A percentile compares a stretch with the other conserved stretches of the same genome.
Conservation (phyloP, 176 grass and related monocot genomes). For the Tillandsia leiboldiana region DNA sequence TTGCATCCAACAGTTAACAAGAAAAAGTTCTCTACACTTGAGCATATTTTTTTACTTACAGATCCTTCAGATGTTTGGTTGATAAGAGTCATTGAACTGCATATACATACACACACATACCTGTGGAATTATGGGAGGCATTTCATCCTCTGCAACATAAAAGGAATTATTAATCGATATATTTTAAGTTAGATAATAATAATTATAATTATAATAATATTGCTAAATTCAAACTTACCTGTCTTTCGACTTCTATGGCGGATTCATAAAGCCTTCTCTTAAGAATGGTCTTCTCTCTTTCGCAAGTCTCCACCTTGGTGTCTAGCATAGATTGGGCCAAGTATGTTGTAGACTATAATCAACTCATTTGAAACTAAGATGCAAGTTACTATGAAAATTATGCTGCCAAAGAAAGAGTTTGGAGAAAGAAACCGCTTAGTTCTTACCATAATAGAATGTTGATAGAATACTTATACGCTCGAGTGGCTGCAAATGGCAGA, state of each 20-base stretch:
- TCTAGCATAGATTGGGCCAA: conserved; percentile 32
- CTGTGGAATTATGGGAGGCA: conserved; percentile 52
- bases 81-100: conserved; percentile 15
- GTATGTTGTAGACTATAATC: not conserved
- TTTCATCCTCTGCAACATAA: conserved; percentile 64
- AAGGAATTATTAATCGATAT: not conserved
- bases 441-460: conserved; percentile 84
- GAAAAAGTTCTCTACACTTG: conserved; percentile 1
- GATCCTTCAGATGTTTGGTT: not conserved
- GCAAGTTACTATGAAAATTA: not conserved
- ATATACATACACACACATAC: conserved; percentile 19
- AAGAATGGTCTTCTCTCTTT: conserved; percentile 66
- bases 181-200: conserved; percentile 11
- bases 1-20: not conserved
- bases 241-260: conserved; percentile 74
- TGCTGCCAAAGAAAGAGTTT: not conserved
- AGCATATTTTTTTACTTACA: conserved; percentile 15
- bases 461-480: conserved; percentile 83
- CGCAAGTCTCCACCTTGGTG: conserved; percentile 50
- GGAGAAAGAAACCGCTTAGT: not conserved
- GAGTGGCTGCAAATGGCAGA: conserved; percentile 52
- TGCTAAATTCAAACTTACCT: conserved; percentile 42
- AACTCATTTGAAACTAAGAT: conserved; percentile 15
- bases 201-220: conserved; percentile 15
- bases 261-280: conserved; percentile 86